phyloP scores from a whole-genome alignment of 805 yeast species.

The Ogataea minuta region DNA sequence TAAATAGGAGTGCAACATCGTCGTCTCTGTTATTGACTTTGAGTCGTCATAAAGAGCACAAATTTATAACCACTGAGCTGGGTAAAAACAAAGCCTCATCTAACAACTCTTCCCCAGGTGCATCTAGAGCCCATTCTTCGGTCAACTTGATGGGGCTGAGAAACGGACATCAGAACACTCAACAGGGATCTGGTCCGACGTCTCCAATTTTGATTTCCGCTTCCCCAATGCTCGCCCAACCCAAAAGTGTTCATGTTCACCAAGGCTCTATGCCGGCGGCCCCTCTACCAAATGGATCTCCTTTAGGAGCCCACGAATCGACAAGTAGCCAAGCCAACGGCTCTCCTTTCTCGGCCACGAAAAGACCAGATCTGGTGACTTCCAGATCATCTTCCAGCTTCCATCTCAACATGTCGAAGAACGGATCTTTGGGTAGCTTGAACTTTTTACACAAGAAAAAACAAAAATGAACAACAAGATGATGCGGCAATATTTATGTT shows the following conservation, averaged over 20 bases:
- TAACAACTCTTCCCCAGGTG: conserved; percentile 38
- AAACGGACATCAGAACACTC: conserved; percentile 6
- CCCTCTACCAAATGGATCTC: conserved; percentile 2
- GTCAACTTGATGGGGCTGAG: conserved; percentile 26
- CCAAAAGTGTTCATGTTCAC: conserved; percentile 14
- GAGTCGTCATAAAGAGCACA: conserved; percentile 17
- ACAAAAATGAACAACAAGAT: conserved; percentile 1
- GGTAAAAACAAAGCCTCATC: conserved; percentile 36
- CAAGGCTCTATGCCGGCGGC: conserved; percentile 3
- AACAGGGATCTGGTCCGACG: conserved; percentile 4
- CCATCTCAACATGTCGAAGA: conserved; percentile 21
- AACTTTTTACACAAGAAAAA: conserved; percentile 25
- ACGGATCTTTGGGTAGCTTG: conserved; percentile 27
- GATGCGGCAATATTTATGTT: no score
- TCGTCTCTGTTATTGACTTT: conserved; percentile 10
- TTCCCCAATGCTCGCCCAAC: conserved; percentile 3
- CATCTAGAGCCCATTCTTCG: conserved; percentile 38
- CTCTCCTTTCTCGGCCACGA: conserved; percentile 5
- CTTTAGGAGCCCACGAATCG: conserved; percentile 5
- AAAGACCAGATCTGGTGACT: conserved; percentile 20
- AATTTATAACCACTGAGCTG: conserved; percentile 23
- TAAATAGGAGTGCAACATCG: conserved; percentile 15
- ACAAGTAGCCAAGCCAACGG: not conserved
- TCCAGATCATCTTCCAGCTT: conserved; percentile 21
- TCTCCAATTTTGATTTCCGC: conserved; percentile 3